Conservation (phyloP, 371 early-diverging fungal genomes). For the Lichtheimia corymbifera region DNA sequence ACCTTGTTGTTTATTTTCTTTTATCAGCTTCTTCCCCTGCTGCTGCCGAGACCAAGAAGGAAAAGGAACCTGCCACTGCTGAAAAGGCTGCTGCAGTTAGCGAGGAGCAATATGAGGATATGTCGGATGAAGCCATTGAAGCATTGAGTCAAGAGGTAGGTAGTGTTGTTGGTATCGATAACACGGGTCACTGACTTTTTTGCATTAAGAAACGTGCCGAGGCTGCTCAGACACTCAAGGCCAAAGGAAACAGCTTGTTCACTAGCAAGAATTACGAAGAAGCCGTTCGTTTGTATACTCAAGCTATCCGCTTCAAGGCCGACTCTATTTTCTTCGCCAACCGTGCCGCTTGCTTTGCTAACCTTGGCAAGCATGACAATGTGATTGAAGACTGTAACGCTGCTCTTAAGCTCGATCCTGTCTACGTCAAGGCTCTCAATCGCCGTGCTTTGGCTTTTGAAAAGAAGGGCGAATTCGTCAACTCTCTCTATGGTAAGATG, state of each 20-base stretch:
- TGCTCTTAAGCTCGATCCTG: conserved; percentile 76
- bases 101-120: conserved; percentile 44
- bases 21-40: no score
- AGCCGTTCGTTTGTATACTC: conserved; percentile 85
- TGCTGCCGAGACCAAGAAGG: no score
- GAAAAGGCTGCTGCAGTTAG: conserved; percentile 21
- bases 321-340: conserved; percentile 92
- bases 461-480: conserved; percentile 62
- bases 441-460: conserved; percentile 87
- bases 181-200: no score
- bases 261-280: conserved; percentile 79
- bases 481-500: conserved; percentile 75
- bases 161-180: neutral
- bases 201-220: conserved; percentile 56
- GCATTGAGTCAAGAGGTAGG: conserved; percentile 53
- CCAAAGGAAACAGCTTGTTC: conserved; percentile 87
- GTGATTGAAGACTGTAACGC: conserved; percentile 73
- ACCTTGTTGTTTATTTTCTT: no score
- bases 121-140: conserved; percentile 64
- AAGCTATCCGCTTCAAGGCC: conserved; percentile 79
- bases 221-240: conserved; percentile 77
- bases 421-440: conserved; percentile 81
- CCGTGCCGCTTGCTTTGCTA: conserved; percentile 91
- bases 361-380: conserved; percentile 67
- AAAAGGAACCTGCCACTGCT: no score